A percentile compares a stretch with the other conserved stretches of the same genome.
Conservation (phyloP, 2,329 filamentous ascomycete genomes). For the Tolypocladium ophioglossoides region DNA sequence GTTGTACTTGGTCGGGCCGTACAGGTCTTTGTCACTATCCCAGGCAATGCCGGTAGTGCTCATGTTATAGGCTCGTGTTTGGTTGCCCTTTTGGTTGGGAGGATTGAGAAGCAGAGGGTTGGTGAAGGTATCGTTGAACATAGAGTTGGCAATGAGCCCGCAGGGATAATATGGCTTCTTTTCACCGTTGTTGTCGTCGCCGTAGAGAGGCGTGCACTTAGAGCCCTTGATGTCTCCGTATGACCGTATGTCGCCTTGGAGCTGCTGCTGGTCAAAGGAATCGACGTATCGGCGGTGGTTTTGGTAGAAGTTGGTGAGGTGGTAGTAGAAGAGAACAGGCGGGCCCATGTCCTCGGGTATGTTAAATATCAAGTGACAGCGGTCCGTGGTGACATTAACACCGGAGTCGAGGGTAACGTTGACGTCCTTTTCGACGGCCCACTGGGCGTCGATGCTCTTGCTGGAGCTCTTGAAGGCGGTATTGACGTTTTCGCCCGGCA, state of each 20-base stretch:
- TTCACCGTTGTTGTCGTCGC: constrained; percentile 27
- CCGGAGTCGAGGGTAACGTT: constrained; percentile 29
- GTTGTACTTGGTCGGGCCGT: constrained; percentile 58
- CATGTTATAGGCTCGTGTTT: constrained; percentile 58
- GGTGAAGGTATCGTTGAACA: constrained; percentile 88
- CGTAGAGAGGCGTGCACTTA: constrained; percentile 64
- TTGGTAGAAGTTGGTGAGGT: constrained; percentile 96
- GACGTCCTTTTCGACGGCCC: constrained; percentile 28
- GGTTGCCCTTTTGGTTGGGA: constrained; percentile 14
- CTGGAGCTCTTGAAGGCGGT: constrained; percentile 60
- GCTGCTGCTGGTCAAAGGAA: constrained; percentile 73
- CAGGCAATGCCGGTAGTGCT: constrained; percentile 74
- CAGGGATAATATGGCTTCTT: constrained; percentile 81
- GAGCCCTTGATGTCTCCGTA: constrained; percentile 52
- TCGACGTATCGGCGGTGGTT: constrained; percentile 95
- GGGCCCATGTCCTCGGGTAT: constrained; percentile 70
- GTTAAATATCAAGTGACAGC: constrained; percentile 68
- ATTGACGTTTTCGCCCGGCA: constrained; percentile 48
- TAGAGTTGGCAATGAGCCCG: constrained; percentile 88
- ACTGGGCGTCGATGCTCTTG: constrained; percentile 26
- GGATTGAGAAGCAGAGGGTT: constrained; percentile 52
- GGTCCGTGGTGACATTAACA: constrained; percentile 24
- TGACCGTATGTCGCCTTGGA: constrained; percentile 57
- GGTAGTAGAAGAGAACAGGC: constrained; percentile 89
- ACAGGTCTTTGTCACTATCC: constrained; percentile 71